Base-by-base conservation (phyloP, 164 flowering plant species). In the Vitis rotundifolia region DNA sequence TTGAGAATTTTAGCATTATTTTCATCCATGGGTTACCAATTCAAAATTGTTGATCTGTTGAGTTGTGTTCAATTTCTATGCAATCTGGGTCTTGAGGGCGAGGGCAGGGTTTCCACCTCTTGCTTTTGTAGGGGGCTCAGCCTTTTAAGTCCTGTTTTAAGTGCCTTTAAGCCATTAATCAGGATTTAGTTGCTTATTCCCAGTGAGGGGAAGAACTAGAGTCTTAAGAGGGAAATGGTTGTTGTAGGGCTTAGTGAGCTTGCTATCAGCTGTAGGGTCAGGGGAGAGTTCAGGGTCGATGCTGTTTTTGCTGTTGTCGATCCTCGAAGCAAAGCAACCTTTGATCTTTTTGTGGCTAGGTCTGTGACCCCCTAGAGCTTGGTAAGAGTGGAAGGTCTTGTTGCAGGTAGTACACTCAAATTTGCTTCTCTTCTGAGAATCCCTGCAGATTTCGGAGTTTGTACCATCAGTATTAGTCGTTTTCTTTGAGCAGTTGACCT, bases 291-390 rank as follows among this genome's bases (percentile, higher is more conserved):
- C 75, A 3, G 67, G 66, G 57, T 80, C 82, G 37, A 63, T 69
- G 75, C 77, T 71, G 68, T 71, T 80, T 59, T 75, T 82, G 11
- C 65, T 63, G 61, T 49, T 68, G 48, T 75, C 82, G 5, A 62
- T 61, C 64, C 48, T 76, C 11, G 81, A 77, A 73, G 75, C 83
- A 64, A 75, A 81, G 72, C 86, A 81, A 49, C 81, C 83, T 75
- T 77, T 87, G 73, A 54, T 78, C 73, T 81, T 87, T 15, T 77
- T 85, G 72, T 87, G 88, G 64, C 90, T 85, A 8, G 90, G 87
- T 72, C 85, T 83, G 62, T 87, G 90, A 3, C 90, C 90, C 1
- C 90, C 90, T 0, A 87, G 75, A 15, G 90, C 90, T 77, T 87
- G 90, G 72, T 83, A 85, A 3, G 90, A 85, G 55, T 75, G 73